Percentiles rank a stretch among this genome's conserved stretches.
Conservation (phyloP, 306 rosid genomes). For the Glycyrrhiza uralensis region DNA sequence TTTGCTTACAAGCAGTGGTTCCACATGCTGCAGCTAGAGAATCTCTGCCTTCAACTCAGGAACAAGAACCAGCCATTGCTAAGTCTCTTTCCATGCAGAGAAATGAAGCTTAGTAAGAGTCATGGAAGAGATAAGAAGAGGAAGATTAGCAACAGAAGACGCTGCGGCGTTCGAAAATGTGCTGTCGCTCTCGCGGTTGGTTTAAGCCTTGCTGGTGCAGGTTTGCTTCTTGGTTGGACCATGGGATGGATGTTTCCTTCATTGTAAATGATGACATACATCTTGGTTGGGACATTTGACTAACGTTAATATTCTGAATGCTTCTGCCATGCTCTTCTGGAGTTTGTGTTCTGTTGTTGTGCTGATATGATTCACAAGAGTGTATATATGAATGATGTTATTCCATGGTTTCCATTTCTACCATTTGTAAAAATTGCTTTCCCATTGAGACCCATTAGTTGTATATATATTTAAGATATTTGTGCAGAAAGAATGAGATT, state of each 20-base stretch:
- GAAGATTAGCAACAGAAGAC: constrained; percentile 31
- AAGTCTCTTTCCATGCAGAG: constrained; percentile 38
- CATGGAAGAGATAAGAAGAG: constrained; percentile 35
- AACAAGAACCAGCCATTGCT: constrained; percentile 54
- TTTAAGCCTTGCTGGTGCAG: constrained; percentile 77
- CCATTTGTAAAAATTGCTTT: constrained; percentile 15
- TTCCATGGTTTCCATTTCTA: neutral
- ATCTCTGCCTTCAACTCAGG: constrained; percentile 67
- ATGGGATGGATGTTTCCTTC: constrained; percentile 84
- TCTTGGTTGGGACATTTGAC: constrained; percentile 11
- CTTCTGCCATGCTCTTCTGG: constrained; percentile 14
- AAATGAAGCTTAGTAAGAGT: constrained; percentile 44
- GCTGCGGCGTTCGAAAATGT: constrained; percentile 36
- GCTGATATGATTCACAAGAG: constrained; percentile 4
- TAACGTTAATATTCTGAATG: neutral
- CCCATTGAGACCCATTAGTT: neutral
- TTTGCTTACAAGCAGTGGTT: constrained; percentile 90
- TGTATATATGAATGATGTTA: neutral
- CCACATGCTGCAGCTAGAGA: constrained; percentile 74
- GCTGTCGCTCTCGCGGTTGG: constrained; percentile 62
- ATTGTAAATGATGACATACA: constrained; percentile 15
- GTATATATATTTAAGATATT: constrained; percentile 8
- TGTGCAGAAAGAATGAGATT: constrained; percentile 7
- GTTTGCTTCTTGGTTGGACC: constrained; percentile 93
- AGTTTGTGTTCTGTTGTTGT: constrained; percentile 3